phyloP scores from a whole-genome alignment of 768 basidiomycete genomes.

The Lactifluus pinguis region DNA sequence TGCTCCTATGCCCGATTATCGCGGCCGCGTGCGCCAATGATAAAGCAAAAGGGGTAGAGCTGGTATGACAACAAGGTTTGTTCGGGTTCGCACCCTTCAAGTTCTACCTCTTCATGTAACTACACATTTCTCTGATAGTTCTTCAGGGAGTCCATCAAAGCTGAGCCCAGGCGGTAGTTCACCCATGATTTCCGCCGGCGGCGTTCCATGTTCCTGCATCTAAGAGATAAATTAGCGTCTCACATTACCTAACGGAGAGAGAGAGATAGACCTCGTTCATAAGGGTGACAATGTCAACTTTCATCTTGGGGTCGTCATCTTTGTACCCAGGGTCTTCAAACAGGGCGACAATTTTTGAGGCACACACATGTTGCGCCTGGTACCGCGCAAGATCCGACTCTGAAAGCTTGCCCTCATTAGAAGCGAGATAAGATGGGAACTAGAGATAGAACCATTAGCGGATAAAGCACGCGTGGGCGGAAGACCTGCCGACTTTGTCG shows the following conservation, averaged over 20 bases:
- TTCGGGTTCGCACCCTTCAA: background rate
- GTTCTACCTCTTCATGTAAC: constrained; percentile 16
- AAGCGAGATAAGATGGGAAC: constrained; percentile 71
- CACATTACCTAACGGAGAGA: background rate
- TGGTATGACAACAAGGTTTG: background rate
- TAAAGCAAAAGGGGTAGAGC: background rate
- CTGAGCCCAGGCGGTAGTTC: constrained; percentile 65
- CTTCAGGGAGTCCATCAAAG: constrained; percentile 42
- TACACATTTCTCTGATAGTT: constrained; percentile 32
- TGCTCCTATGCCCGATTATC: background rate
- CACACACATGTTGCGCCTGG: constrained; percentile 47
- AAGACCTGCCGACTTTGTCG: constrained; percentile 43
- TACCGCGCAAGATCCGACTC: constrained; percentile 55
- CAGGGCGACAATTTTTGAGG: constrained; percentile 48
- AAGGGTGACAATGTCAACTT: constrained; percentile 46
- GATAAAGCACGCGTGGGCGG: background rate
- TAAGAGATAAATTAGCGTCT: constrained; percentile 23
- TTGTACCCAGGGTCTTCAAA: constrained; percentile 56
- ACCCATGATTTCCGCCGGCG: constrained; percentile 78
- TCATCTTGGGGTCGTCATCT: constrained; percentile 42
- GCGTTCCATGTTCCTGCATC: constrained; percentile 75
- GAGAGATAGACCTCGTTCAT: constrained; percentile 58
- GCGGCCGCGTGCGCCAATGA: background rate
- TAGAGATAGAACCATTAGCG: constrained; percentile 23
- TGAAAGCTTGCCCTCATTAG: constrained; percentile 45